Evolutionary conservation across 495 filamentous ascomycete genomes (phyloP), one percentile per base, ranked within the genome.

Genomic region (Lasiosphaeria miniovina): DNA sequence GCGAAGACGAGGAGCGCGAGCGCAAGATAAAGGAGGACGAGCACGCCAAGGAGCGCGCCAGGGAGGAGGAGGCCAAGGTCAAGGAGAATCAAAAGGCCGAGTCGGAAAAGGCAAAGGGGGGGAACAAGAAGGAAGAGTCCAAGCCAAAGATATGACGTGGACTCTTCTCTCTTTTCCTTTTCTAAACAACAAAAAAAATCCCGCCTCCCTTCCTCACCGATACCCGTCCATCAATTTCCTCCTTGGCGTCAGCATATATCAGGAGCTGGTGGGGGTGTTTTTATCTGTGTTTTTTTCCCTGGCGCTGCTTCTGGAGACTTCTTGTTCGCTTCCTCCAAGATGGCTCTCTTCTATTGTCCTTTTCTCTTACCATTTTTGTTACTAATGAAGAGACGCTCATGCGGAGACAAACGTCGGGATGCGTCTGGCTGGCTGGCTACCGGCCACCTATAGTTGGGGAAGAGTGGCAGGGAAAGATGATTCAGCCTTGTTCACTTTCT

Each of bases 1-100:
- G 55, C 36, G 56, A 67, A 34, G 69, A 70, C 48, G 59, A 59
- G 36, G 35, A 61, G 9, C 33, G 62, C 35, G 49, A 52, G 57
- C 62, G 61, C 32, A 46, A 58, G 57, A 58, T 58, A 57, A 52
- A 61, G 43, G 57, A 61, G 41, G 49, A 63, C 41, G 59, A 61
- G 35, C 49, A 68, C 49, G 64, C 66, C 6, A 46, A 46, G 43
- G 43, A 46, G 43, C 24, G 24, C 24, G 24, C 24, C 24, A 46
- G 11, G 43, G 43, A 46, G 43, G 43, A 46, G 43, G 43, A 46
- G 43, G 43, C 43, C 12, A 41, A 41, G 38, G 38, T 7, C 38
- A 41, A 41, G 38, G 43, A 5, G 12, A 46, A 46, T 2, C 12
- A 5, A 5, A 46, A 46, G 43, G 11, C 12, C 43, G 43, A 24